phyloP scores from a whole-genome alignment of 148 eudicot species.

The Linanthus parryae region DNA sequence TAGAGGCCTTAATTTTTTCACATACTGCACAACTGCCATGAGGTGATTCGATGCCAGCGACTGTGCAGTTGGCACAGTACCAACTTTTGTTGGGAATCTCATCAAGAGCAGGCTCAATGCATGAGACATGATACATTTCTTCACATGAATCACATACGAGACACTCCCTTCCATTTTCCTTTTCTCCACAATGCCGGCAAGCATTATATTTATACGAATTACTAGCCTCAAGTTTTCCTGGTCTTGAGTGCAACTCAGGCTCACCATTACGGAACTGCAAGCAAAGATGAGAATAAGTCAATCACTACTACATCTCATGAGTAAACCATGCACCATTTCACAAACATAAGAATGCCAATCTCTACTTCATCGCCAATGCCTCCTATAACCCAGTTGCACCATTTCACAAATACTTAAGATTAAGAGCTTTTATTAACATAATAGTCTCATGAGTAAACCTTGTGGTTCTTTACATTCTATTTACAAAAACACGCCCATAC shows the following conservation, averaged over 20 bases:
- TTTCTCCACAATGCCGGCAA: slow-evolving; percentile 60
- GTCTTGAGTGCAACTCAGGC: slow-evolving; percentile 25
- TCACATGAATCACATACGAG: slow-evolving; percentile 92
- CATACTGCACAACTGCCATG: slow-evolving; percentile 80
- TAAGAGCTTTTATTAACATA: too few species aligned
- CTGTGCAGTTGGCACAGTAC: slow-evolving; percentile 72
- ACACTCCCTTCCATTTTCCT: slow-evolving; percentile 60
- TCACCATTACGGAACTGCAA: slow-evolving; percentile 34
- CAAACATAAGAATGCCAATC: too few species aligned
- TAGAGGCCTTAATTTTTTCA: slow-evolving; percentile 42
- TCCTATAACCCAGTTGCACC: too few species aligned
- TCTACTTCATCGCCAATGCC: too few species aligned
- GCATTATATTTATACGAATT: slow-evolving; percentile 23
- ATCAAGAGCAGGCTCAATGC: slow-evolving; percentile 63
- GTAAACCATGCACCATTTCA: too few species aligned
- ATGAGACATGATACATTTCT: slow-evolving; percentile 73
- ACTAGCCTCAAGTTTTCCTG: slow-evolving; percentile 40
- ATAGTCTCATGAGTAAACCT: too few species aligned
- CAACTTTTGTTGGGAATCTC: slow-evolving; percentile 71
- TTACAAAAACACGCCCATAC: too few species aligned
- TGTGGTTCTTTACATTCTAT: too few species aligned
- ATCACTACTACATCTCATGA: too few species aligned
- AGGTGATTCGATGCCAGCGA: slow-evolving; percentile 44
- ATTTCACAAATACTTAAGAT: too few species aligned
- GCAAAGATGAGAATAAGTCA: too few species aligned